phyloP scores from a whole-genome alignment of 2,329 filamentous ascomycete genomes.

The Niveomyces coronatus region DNA sequence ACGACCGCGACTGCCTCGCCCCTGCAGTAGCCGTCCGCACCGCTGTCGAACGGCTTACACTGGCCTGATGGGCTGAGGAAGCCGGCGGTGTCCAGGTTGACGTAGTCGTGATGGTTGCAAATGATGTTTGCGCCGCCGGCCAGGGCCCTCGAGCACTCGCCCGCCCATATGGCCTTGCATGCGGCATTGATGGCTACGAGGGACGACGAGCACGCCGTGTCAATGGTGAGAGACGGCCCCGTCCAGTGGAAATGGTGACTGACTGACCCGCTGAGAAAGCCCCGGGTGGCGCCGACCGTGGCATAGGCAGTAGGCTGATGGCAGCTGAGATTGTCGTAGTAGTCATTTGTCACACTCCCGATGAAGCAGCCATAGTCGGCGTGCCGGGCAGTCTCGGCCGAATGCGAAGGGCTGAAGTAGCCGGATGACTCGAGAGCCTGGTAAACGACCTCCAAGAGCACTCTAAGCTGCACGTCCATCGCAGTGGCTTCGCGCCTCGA shows the following conservation, averaged over 20 bases:
- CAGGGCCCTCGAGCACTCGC: conserved; percentile 24
- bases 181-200: conserved; percentile 25
- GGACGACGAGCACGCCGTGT: conserved; percentile 30
- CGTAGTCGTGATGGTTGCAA: conserved; percentile 17
- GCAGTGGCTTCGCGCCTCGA: conserved; percentile 23
- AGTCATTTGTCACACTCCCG: conserved; percentile 25
- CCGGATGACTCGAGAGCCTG: conserved; percentile 25
- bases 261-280: conserved; percentile 24
- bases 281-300: conserved; percentile 23
- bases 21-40: conserved; percentile 40
- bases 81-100: conserved; percentile 14
- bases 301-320: conserved; percentile 27
- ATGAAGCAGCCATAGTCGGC: conserved; percentile 29
- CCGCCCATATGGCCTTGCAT: conserved; percentile 19
- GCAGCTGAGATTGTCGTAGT: conserved; percentile 30
- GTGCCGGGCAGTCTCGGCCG: background rate
- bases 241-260: conserved; percentile 28
- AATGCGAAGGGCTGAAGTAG: conserved; percentile 9
- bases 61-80: conserved; percentile 21
- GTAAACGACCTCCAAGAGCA: conserved; percentile 29
- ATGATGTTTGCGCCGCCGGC: conserved; percentile 31
- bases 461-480: conserved; percentile 30
- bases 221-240: conserved; percentile 24
- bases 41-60: conserved; percentile 23
- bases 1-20: conserved; percentile 36